Evolutionary conservation across 768 basidiomycete genomes (phyloP).

Genomic region (Rickenella mellea): DNA sequence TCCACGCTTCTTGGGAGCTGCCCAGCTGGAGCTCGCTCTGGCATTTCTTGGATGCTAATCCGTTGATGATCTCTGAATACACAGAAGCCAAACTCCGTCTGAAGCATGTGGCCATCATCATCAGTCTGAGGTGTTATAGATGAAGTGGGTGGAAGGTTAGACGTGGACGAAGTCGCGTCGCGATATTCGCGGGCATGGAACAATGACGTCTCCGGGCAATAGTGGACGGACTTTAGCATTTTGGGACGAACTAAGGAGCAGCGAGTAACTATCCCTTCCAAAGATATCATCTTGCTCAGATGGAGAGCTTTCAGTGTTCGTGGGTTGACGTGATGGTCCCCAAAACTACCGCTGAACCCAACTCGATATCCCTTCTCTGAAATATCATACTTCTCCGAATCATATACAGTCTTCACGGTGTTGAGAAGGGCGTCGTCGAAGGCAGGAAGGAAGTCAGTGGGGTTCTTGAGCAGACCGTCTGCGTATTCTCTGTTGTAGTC

Average conservation of each 20-base stretch:
- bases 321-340: conserved; percentile 96
- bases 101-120: conserved; percentile 76
- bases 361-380: conserved; percentile 75
- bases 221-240: conserved; percentile 96
- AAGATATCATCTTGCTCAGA: conserved; percentile 90
- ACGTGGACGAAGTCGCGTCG: conserved; percentile 82
- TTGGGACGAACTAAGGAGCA: conserved; percentile 98
- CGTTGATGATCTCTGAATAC: conserved; percentile 95
- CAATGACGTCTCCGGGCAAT: conserved; percentile 74
- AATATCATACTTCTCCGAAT: conserved; percentile 74
- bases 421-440: conserved; percentile 77
- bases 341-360: conserved; percentile 93
- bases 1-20: conserved; percentile 95
- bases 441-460: conserved; percentile 78
- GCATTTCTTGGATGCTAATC: conserved; percentile 99
- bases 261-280: conserved; percentile 97
- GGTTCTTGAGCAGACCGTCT: conserved; percentile 83
- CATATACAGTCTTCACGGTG: conserved; percentile 65
- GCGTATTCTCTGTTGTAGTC: conserved; percentile 84
- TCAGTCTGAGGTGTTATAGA: conserved; percentile 86
- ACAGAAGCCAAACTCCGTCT: conserved; percentile 89
- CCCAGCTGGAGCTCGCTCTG: conserved; percentile 94
- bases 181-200: conserved; percentile 89
- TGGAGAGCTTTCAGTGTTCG: conserved; percentile 81
- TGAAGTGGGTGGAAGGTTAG: conserved; percentile 77